A percentile compares a stretch with the other conserved stretches of the same genome.
Conservation (phyloP, 306 rosid species). For the Gastrolobium bilobum region DNA sequence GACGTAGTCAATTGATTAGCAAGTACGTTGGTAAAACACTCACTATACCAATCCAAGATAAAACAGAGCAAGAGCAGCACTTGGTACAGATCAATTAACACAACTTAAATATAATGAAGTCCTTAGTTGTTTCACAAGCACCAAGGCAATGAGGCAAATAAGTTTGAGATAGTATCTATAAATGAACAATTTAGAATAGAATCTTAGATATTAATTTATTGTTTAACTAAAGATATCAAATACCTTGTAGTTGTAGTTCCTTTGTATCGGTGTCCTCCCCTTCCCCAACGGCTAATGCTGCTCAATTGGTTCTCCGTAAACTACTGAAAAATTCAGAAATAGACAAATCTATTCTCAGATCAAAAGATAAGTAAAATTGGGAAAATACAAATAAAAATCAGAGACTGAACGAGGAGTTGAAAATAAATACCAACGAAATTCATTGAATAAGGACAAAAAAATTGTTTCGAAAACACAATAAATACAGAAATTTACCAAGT, state of each 20-base stretch:
- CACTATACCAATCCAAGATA: too few relatives aligned
- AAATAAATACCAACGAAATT: background rate
- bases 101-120: too few relatives aligned
- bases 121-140: too few relatives aligned
- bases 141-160: too few relatives aligned
- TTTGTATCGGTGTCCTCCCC: constrained; percentile 56
- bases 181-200: too few relatives aligned
- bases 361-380: background rate
- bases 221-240: background rate
- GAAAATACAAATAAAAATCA: background rate
- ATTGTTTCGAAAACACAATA: background rate
- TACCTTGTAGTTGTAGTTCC: constrained; percentile 93
- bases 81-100: too few relatives aligned
- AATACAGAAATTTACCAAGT: constrained; percentile 49
- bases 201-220: background rate
- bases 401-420: background rate
- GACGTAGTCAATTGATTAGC: too few relatives aligned
- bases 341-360: background rate
- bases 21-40: too few relatives aligned
- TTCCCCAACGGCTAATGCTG: constrained; percentile 51
- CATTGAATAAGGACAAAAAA: background rate
- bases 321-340: constrained; percentile 54
- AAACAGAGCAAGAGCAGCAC: too few relatives aligned
- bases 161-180: too few relatives aligned
- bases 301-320: constrained; percentile 70